Evolutionary conservation across 2,329 filamentous ascomycete species (phyloP).

Genomic region (Cladophialophora yegresii): DNA sequence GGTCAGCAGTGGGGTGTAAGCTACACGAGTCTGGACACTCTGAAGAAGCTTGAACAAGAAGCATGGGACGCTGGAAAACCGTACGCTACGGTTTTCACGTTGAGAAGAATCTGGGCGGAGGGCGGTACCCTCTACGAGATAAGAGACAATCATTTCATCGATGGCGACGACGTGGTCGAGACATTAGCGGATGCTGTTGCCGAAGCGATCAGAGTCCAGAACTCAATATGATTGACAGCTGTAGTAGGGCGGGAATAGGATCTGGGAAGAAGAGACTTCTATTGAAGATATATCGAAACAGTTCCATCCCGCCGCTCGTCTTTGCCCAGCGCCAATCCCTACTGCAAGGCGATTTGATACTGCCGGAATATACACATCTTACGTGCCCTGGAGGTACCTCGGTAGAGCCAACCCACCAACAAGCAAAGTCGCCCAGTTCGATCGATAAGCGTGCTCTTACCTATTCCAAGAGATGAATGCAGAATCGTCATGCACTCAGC

Average conservation of each 20-base stretch:
- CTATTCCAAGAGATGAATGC: not conserved
- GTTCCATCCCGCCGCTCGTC: not conserved
- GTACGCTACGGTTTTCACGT: slow-evolving; percentile 57
- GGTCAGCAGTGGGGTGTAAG: slow-evolving; percentile 54
- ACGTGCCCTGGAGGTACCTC: not conserved
- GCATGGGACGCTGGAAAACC: slow-evolving; percentile 58
- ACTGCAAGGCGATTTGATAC: not conserved
- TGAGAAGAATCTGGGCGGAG: slow-evolving; percentile 71
- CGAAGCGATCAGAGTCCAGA: slow-evolving; percentile 31
- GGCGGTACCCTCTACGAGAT: slow-evolving; percentile 70
- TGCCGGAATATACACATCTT: not conserved
- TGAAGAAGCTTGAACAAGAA: slow-evolving; percentile 60
- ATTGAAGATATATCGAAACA: not conserved
- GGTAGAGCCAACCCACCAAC: not conserved
- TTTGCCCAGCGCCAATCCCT: too few species aligned
- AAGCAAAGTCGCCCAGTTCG: not conserved
- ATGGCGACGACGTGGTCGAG: slow-evolving; percentile 35
- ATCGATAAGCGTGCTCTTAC: not conserved
- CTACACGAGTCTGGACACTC: slow-evolving; percentile 55
- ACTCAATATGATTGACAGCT: not conserved
- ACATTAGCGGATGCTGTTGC: slow-evolving; percentile 29
- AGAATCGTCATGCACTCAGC: not conserved
- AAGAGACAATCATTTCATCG: slow-evolving; percentile 65
- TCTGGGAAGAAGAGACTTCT: not conserved
- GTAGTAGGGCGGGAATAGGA: not conserved